Evolutionary conservation across 2,329 filamentous ascomycete species (phyloP), one percentile per base, ranked within the genome.

Genomic region (Albifimbria verrucaria): DNA sequence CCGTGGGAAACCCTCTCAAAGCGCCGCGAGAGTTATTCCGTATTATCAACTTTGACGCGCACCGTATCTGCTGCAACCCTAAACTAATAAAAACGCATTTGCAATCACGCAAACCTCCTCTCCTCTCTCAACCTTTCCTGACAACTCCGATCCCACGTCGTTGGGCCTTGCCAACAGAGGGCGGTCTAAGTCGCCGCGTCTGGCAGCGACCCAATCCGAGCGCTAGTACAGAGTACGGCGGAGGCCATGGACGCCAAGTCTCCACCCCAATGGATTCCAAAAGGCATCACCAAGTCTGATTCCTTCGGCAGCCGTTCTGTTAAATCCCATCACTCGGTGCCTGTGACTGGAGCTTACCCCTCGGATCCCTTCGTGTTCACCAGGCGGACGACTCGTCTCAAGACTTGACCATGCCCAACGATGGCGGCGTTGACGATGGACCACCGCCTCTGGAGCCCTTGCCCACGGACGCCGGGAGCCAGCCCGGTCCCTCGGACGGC

Each of bases 281-380:
- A 61, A 26, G 62, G 56, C 20, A 55, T 74, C 55, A 60, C 64
- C 48, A 74, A 72, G 59, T 71, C 71, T 51, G 59, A 70, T 58
- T 73, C 72, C 4, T 62, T 50, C 32, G 58, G 56, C 55, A 53
- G 52, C 15, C 57, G 59, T 46, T 70, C 68, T 4, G 66, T 65
- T 48, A 68, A 61, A 46, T 76, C 73, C 5, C 64, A 68, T 56
- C 62, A 65, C 49, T 76, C 73, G 10, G 63, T 75, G 4, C 63
- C 64, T 7, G 70, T 68, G 24, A 67, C 72, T 21, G 73, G 74
- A n/a, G 63, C 65, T 61, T 71, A 52, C 75, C 77, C 12, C 59
- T 76, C 25, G 77, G 77, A 6, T 70, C 65, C 12, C 68, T 80
- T 21, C 70, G 68, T 18, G 63, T 79, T 32, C 66, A 73, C 54